These are phyloP conservation scores for Euphrasia arctica DNA, from an alignment of 305 asterid species.

Conservation along the genomic window DNA sequence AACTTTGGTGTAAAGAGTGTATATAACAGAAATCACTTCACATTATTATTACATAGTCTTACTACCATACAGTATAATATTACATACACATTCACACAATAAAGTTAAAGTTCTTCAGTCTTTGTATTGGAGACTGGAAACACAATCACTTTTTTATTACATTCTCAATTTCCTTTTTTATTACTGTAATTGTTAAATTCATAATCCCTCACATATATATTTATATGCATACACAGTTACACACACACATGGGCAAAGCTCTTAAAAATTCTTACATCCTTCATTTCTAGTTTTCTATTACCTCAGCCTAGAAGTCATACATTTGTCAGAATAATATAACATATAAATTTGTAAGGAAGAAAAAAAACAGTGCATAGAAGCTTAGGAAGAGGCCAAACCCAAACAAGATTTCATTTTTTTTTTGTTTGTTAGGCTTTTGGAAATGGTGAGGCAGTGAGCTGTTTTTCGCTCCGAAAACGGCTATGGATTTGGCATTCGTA, in stretches of 20 bases:
- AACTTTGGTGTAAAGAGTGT: slow-evolving; percentile 18
- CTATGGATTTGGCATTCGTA: slow-evolving; percentile 40
- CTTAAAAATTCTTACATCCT: slow-evolving; percentile 33
- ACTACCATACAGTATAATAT: slow-evolving; percentile 19
- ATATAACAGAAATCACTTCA: slow-evolving; percentile 29
- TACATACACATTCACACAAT: slow-evolving; percentile 20
- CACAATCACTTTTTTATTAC: slow-evolving; percentile 32
- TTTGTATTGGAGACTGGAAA: slow-evolving; percentile 94
- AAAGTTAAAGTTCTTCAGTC: slow-evolving; percentile 77
- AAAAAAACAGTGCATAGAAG: slow-evolving; percentile 29
- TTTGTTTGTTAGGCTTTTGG: too few relatives aligned
- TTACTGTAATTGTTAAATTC: slow-evolving; percentile 34
- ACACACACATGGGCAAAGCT: slow-evolving; percentile 39
- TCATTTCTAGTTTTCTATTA: slow-evolving; percentile 29
- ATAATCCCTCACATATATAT: slow-evolving; percentile 45
- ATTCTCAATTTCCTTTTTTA: slow-evolving; percentile 23
- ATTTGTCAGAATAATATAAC: slow-evolving; percentile 42
- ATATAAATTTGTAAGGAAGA: not conserved
- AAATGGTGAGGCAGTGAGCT: slow-evolving; percentile 40
- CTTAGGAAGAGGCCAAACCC: slow-evolving; percentile 26
- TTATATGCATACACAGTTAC: too few relatives aligned
- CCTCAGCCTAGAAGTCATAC: slow-evolving; percentile 52
- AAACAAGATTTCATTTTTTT: too few relatives aligned
- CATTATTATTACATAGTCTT: not conserved
- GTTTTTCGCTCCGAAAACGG: slow-evolving; percentile 29